Evolutionary conservation across 2,329 filamentous ascomycete genomes (phyloP), one percentile per base, ranked within the genome.

Genomic region (Ophiostoma himal-ulmi): DNA sequence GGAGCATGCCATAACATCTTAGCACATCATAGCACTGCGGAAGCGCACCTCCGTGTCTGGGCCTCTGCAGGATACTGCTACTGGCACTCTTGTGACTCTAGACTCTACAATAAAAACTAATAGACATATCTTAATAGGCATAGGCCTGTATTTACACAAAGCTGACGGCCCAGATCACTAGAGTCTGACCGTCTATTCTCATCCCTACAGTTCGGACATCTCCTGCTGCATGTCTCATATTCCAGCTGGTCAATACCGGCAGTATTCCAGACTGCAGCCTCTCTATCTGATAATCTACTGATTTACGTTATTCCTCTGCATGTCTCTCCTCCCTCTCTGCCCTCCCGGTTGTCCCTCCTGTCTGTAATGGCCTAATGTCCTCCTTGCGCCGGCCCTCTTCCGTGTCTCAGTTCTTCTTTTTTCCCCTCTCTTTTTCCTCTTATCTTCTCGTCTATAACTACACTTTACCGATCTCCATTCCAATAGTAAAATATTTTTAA

Each of bases 161-260:
- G 52, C 52, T 4, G 52, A 57, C 22, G 52, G n/a, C 22, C 52
- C 22, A 57, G 52, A 57, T 22, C 4, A 17, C 39, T 44, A 44
- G 6, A 13, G 2, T 44, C 39, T 44, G 39, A 5, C 2, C 11
- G 11, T 44, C 41, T n/a, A n/a, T n/a, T 26, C 22, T 26, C 26
- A 36, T n/a, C 60, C 34, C 60, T 64, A 26, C n/a, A 64, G 17
- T 11, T 5, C 36, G 64, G 22, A 22, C 64, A 66, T 66, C 64
- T 39, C 64, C 64, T 37, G 64, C 64, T 66, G 64, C 64, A 66
- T 66, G 64, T 66, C 64, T 66, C 14, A 44, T 36, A 57, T 26
- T 57, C 22, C 52, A 26, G 22, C 22, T 26, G n/a, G 52, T 57
- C 52, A 10, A 7, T 14, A 22, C 52, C n/a, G 22, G n/a, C 52